These are phyloP conservation scores for Neoboletus magnificus DNA, from an alignment of 768 basidiomycete genomes.

Conservation along the genomic window DNA sequence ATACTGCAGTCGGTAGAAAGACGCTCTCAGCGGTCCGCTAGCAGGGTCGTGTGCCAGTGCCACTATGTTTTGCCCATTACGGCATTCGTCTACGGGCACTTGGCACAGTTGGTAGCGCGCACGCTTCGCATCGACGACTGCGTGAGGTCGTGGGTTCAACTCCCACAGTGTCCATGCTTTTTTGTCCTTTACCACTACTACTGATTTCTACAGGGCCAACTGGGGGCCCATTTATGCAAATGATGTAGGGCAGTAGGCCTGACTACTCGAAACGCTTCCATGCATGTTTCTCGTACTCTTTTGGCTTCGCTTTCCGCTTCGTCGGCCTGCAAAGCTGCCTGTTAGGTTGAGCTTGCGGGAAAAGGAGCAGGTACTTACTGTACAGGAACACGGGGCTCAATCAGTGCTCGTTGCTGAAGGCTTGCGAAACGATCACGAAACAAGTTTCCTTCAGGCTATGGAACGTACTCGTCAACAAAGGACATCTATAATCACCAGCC, in stretches of 20 bases:
- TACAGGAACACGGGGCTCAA: conserved; percentile 83
- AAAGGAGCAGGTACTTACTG: conserved; percentile 45
- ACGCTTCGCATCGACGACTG: conserved; percentile 29
- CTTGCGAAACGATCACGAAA: conserved; percentile 88
- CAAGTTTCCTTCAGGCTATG: conserved; percentile 87
- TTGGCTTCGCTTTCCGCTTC: conserved; percentile 41
- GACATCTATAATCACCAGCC: background rate
- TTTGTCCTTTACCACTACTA: background rate
- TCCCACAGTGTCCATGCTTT: conserved; percentile 33
- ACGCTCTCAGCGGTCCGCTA: background rate
- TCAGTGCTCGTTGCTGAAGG: conserved; percentile 80
- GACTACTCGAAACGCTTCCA: conserved; percentile 67
- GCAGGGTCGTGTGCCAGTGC: background rate
- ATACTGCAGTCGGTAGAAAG: conserved; percentile 1
- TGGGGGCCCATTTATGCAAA: background rate
- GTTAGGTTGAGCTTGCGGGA: background rate
- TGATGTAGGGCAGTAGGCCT: background rate
- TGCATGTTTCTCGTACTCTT: conserved; percentile 76
- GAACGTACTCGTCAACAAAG: background rate
- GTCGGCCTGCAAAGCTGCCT: conserved; percentile 16
- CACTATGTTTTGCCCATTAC: too few species aligned
- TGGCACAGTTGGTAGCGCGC: conserved; percentile 36
- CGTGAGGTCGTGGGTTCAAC: conserved; percentile 34
- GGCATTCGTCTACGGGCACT: conserved; percentile 12
- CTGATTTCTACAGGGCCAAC: background rate